Conservation (phyloP, 352 stramenopile species). For the Globisporangium yorkense region DNA sequence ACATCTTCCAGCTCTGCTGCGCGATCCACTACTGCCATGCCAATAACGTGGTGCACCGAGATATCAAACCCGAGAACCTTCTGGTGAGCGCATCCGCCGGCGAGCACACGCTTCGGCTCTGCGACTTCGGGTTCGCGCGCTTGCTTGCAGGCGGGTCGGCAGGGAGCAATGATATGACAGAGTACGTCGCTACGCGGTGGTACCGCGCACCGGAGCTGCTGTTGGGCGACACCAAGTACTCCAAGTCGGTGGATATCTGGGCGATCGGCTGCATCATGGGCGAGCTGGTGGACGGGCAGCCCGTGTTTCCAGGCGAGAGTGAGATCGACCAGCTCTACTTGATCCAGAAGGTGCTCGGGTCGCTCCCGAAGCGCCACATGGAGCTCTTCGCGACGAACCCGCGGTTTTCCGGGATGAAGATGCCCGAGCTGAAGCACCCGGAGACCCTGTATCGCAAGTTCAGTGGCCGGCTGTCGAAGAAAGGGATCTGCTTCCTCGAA, state of each 20-base stretch:
- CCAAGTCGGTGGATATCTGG: constrained; percentile 94
- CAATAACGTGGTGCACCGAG: constrained; percentile 96
- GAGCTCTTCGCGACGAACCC: constrained; percentile 90
- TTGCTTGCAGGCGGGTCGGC: constrained; percentile 68
- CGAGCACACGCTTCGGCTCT: constrained; percentile 96
- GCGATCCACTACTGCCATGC: constrained; percentile 96
- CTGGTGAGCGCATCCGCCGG: constrained; percentile 93
- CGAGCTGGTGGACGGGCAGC: constrained; percentile 95
- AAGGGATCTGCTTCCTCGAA: constrained; percentile 78
- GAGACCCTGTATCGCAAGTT: constrained; percentile 91
- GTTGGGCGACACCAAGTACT: constrained; percentile 98
- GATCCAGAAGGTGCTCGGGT: constrained; percentile 98
- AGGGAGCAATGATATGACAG: constrained; percentile 92
- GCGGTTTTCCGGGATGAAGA: constrained; percentile 90
- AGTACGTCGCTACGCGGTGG: constrained; percentile 98
- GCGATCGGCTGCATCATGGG: constrained; percentile 97
- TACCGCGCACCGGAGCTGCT: constrained; percentile 99
- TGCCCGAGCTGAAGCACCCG: constrained; percentile 88
- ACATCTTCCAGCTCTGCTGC: constrained; percentile 97
- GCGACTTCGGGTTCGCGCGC: constrained; percentile 97
- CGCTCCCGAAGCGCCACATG: constrained; percentile 90
- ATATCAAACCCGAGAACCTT: constrained; percentile 99
- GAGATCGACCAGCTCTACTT: constrained; percentile 99
- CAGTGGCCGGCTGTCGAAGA: constrained; percentile 80
- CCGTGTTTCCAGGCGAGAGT: constrained; percentile 98